Conservation (phyloP, 2,329 filamentous ascomycete genomes). For the Diaporthe humulicola region DNA sequence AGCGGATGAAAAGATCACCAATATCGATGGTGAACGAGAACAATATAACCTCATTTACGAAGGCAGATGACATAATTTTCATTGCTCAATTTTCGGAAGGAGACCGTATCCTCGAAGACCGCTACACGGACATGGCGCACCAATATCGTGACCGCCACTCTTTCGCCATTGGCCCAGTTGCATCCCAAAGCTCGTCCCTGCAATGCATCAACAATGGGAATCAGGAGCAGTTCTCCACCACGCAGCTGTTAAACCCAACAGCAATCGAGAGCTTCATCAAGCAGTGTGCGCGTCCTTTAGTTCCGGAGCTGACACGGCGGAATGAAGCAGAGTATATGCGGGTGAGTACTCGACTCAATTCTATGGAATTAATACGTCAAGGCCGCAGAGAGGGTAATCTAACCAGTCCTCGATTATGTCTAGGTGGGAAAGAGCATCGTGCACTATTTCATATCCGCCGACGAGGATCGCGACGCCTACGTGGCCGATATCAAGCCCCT, state of each 20-base stretch:
- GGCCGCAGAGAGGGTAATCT: slow-evolving; percentile 49
- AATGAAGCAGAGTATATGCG: slow-evolving; percentile 59
- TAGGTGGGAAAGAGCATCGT: slow-evolving; percentile 48
- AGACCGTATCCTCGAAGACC: slow-evolving; percentile 47
- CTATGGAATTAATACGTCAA: background rate
- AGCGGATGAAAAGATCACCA: slow-evolving; percentile 46
- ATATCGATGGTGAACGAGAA: slow-evolving; percentile 46
- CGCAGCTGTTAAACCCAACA: slow-evolving; percentile 50
- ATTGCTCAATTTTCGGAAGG: slow-evolving; percentile 53
- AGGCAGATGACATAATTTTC: slow-evolving; percentile 56
- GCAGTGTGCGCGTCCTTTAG: slow-evolving; percentile 54
- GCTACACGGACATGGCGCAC: slow-evolving; percentile 51
- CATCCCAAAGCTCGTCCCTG: slow-evolving; percentile 40
- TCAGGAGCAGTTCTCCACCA: slow-evolving; percentile 49
- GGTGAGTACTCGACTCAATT: slow-evolving; percentile 44
- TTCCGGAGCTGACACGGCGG: slow-evolving; percentile 59
- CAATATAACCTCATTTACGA: slow-evolving; percentile 50
- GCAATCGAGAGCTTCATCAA: slow-evolving; percentile 55
- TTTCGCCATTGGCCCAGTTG: slow-evolving; percentile 52
- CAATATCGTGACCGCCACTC: slow-evolving; percentile 56
- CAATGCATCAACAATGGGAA: slow-evolving; percentile 59
- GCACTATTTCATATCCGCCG: slow-evolving; percentile 50
- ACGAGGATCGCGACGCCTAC: slow-evolving; percentile 52
- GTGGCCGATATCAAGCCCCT: slow-evolving; percentile 52
- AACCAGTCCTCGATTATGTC: slow-evolving; percentile 45